A percentile compares a stretch with the other conserved stretches of the same genome.
These are phyloP conservation scores for Boletales sp. DNA, from an alignment of 768 basidiomycete genomes.

Conservation along the genomic window DNA sequence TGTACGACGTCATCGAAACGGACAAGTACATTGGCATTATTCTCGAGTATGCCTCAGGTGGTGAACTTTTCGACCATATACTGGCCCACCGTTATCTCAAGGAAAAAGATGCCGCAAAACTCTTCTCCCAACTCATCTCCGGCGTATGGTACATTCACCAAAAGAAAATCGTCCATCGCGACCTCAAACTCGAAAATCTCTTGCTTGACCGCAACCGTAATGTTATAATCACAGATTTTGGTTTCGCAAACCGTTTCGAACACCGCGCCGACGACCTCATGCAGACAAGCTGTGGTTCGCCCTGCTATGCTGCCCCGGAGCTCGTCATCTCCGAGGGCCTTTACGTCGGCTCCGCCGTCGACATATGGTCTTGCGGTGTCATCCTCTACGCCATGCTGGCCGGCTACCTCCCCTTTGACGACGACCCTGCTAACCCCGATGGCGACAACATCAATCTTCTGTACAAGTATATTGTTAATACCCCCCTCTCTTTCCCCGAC, in stretches of 20 bases:
- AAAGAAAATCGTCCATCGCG: constrained; percentile 99
- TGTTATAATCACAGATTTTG: constrained; percentile 99
- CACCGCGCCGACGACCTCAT: constrained; percentile 91
- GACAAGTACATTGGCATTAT: constrained; percentile 99
- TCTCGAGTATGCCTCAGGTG: constrained; percentile 96
- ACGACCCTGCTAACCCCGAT: constrained; percentile 97
- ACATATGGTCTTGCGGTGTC: constrained; percentile 96
- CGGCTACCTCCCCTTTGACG: constrained; percentile 98
- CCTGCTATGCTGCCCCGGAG: constrained; percentile 98
- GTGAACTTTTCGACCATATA: constrained; percentile 98
- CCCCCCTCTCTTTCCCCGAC: constrained; percentile 94
- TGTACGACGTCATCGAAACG: constrained; percentile 98
- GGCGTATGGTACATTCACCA: constrained; percentile 99
- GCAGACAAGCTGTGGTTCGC: constrained; percentile 96
- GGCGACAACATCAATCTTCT: constrained; percentile 99
- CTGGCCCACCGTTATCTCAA: constrained; percentile 95
- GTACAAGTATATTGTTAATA: constrained; percentile 98
- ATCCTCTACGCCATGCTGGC: constrained; percentile 97
- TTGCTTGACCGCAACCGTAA: constrained; percentile 96
- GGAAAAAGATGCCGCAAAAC: constrained; percentile 90
- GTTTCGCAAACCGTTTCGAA: constrained; percentile 97
- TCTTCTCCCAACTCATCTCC: constrained; percentile 97
- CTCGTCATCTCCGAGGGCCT: constrained; percentile 96
- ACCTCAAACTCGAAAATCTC: constrained; percentile 97
- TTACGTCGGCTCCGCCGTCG: constrained; percentile 96